Conservation (phyloP, 768 basidiomycete species). For the Lactarius hatsudake region DNA sequence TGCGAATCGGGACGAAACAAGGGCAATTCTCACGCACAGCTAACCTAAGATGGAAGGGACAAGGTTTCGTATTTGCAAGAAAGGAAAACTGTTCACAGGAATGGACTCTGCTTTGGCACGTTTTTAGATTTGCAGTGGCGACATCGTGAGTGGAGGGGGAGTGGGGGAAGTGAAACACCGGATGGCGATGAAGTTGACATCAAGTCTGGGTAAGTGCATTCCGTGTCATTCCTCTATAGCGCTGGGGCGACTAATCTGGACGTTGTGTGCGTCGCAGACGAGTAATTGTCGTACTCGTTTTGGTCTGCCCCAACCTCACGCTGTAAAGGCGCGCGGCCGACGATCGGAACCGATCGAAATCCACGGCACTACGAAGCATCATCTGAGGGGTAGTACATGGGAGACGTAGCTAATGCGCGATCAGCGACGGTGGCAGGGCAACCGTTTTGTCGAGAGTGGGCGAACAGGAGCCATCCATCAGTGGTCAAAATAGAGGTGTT, state of each 20-base stretch:
- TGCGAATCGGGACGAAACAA: slow-evolving; percentile 2
- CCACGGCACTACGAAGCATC: neutral
- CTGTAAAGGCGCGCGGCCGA: slow-evolving; percentile 12
- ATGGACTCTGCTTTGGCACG: neutral
- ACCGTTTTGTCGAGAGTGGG: neutral
- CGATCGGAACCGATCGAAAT: slow-evolving; percentile 22
- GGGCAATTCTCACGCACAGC: neutral
- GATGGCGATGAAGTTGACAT: neutral
- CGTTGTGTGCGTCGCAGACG: slow-evolving; percentile 6
- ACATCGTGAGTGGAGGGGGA: neutral
- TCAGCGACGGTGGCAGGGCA: neutral
- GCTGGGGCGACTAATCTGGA: slow-evolving; percentile 9
- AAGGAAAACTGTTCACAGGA: neutral
- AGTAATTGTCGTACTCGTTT: slow-evolving; percentile 18
- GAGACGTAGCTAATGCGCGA: neutral
- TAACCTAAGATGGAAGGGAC: neutral
- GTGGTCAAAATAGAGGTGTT: neutral
- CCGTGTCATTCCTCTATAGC: slow-evolving; percentile 15
- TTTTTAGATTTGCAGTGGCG: neutral
- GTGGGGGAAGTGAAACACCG: slow-evolving; percentile 1
- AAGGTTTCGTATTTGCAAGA: neutral
- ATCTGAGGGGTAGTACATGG: neutral
- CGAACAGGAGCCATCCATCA: neutral
- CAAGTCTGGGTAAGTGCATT: slow-evolving; percentile 12
- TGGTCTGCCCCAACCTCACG: slow-evolving; percentile 6